Percentiles rank a stretch among this genome's conserved stretches.
phyloP scores from a whole-genome alignment of 176 grass and related monocot genomes.

The bread wheat (Triticum aestivum) region IWGSC_CS_RefSeq_v2.1 NC_057806.1:247007973-247008472 shows the following conservation, averaged over 20 bases:
- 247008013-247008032: slow-evolving; percentile 94
- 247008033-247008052: slow-evolving; percentile 92
- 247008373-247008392: slow-evolving; percentile 38
- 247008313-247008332: slow-evolving; percentile 72
- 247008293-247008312: slow-evolving; percentile 83
- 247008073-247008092: slow-evolving; percentile 85
- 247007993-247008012: slow-evolving; percentile 85
- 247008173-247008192: slow-evolving; percentile 80
- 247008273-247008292: slow-evolving; percentile 67
- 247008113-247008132: slow-evolving; percentile 95
- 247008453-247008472: slow-evolving; percentile 4
- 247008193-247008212: slow-evolving; percentile 91
- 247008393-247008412: slow-evolving; percentile 6
- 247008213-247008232: slow-evolving; percentile 90
- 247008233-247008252: slow-evolving; percentile 95
- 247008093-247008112: slow-evolving; percentile 83
- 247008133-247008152: slow-evolving; percentile 78
- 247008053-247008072: slow-evolving; percentile 88
- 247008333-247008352: slow-evolving; percentile 82
- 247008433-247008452: neutral
- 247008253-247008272: slow-evolving; percentile 66
- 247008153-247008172: slow-evolving; percentile 91
- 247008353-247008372: slow-evolving; percentile 73
- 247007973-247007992: slow-evolving; percentile 78
- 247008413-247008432: neutral